Percentiles rank a stretch among this genome's conserved stretches.
phyloP scores from a whole-genome alignment of 805 yeast genomes.

The Candida pseudofarinosa region DNA sequence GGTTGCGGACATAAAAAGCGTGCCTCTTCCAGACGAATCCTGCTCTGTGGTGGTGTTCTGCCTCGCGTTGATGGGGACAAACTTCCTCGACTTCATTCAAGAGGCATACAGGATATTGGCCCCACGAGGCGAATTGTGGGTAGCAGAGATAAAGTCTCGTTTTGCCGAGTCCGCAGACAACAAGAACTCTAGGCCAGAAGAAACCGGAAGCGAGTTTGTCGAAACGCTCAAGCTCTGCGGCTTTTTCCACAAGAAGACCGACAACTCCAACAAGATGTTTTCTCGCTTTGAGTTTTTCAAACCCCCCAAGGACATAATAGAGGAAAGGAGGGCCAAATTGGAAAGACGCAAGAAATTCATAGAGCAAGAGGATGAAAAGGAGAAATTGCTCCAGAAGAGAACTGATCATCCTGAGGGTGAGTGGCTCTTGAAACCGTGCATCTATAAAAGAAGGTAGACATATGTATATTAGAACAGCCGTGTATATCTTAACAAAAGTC shows the following conservation, averaged over 20 bases:
- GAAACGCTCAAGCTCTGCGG: constrained; percentile 74
- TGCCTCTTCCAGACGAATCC: constrained; percentile 75
- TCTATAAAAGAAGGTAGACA: constrained; percentile 72
- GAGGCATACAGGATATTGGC: constrained; percentile 86
- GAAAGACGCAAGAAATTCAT: constrained; percentile 64
- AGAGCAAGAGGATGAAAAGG: constrained; percentile 64
- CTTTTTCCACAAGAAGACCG: constrained; percentile 84
- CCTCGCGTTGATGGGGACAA: constrained; percentile 95
- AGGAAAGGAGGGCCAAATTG: constrained; percentile 57
- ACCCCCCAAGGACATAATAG: constrained; percentile 66
- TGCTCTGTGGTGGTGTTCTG: constrained; percentile 91
- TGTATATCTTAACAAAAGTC: not conserved
- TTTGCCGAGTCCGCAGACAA: constrained; percentile 53
- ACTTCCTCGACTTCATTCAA: constrained; percentile 82
- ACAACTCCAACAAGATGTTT: constrained; percentile 87
- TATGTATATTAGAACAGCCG: not conserved
- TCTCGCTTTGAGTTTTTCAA: constrained; percentile 91
- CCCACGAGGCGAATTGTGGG: constrained; percentile 95
- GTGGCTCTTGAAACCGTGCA: constrained; percentile 93
- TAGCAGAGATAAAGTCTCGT: constrained; percentile 93
- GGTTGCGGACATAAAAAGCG: constrained; percentile 93
- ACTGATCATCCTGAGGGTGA: constrained; percentile 64
- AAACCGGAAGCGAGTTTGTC: constrained; percentile 72
- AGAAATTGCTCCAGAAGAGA: constrained; percentile 55
- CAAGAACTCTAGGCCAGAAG: constrained; percentile 28